Evolutionary conservation across 192 early-diverging fungal species (phyloP), one percentile per base, ranked within the genome.

Genomic region (Endogone sp.): DNA sequence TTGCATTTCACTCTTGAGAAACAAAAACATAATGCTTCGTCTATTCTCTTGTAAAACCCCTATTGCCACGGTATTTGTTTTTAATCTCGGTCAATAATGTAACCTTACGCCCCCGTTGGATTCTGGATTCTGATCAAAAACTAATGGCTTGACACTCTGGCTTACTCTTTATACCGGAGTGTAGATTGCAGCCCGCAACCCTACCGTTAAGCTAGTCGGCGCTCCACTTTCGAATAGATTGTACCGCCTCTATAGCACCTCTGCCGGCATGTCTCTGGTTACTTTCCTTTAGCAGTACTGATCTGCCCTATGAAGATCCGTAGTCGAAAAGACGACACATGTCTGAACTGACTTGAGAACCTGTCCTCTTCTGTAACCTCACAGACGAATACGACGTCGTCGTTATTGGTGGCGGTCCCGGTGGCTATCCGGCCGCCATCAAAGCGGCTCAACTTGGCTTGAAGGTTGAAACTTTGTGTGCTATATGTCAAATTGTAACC

Each of bases 351-450:
- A n/a, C n/a, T n/a, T n/a, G n/a, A n/a, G n/a, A n/a, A n/a, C n/a
- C n/a, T n/a, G 31, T 54, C 31, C 21, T 58, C n/a, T 20, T 27
- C 2, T 4, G 32, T 31, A 11, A 24, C n/a, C n/a, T 60, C 56
- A 62, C 66, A 56, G 73, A 72, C 62, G 91, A 91, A 78, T 88
- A 88, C 70, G 93, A 95, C 70, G 84, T 91, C 23, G 86, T 93
- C 61, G 90, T 95, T 68, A 92, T 95, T 65, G 97, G 98, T 74
- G 96, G 91, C 75, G 98, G 98, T 11, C 96, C 98, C 55, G 98
- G 98, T 68, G 96, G 98, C 66, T 99, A 99, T 76, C 94, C 96
- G 70, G 95, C 95, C 65, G 97, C 97, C 58, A 98, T 99, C 84
- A 98, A 98, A 88, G 95, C 95, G 75, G 91, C 97, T 56, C 97